phyloP scores from a whole-genome alignment of 345 rosid species.

The Pugionium cornutum region DNA sequence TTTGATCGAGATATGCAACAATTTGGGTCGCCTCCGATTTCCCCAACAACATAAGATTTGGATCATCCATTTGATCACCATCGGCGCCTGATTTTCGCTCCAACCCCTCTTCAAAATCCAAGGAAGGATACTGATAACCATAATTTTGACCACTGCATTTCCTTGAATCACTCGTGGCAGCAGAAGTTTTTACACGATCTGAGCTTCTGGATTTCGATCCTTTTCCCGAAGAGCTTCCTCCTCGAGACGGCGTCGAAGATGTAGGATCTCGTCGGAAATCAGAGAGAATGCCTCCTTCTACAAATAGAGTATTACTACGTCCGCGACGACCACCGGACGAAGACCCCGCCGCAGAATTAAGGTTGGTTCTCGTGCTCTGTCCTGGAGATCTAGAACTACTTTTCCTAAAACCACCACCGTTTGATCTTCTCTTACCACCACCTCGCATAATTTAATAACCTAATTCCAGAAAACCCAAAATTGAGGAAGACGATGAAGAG shows the following conservation, averaged over 20 bases:
- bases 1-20: slow-evolving; percentile 64
- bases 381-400: slow-evolving; percentile 34
- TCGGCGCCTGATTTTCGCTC: slow-evolving; percentile 23
- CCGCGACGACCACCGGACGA: slow-evolving; percentile 42
- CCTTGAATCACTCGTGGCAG: slow-evolving; percentile 45
- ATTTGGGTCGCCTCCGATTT: slow-evolving; percentile 50
- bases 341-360: slow-evolving; percentile 37
- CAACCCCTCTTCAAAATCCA: slow-evolving; percentile 46
- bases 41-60: slow-evolving; percentile 48
- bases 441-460: slow-evolving; percentile 51
- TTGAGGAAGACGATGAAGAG: slow-evolving; percentile 25
- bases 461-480: slow-evolving; percentile 29
- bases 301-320: slow-evolving; percentile 49
- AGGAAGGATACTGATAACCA: slow-evolving; percentile 54
- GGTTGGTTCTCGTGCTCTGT: slow-evolving; percentile 34
- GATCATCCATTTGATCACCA: slow-evolving; percentile 31
- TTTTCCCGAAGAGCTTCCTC: slow-evolving; percentile 43
- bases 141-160: slow-evolving; percentile 44
- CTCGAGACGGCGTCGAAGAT: slow-evolving; percentile 42
- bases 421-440: slow-evolving; percentile 52
- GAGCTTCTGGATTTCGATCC: slow-evolving; percentile 42
- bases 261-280: slow-evolving; percentile 57
- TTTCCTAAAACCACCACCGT: slow-evolving; percentile 38
- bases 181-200: slow-evolving; percentile 46
- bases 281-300: slow-evolving; percentile 72